A percentile compares a stretch with the other conserved stretches of the same genome.
Evolutionary conservation across 2,329 filamentous ascomycete genomes (phyloP).

Genomic region (Nigrograna mackinnonii): DNA sequence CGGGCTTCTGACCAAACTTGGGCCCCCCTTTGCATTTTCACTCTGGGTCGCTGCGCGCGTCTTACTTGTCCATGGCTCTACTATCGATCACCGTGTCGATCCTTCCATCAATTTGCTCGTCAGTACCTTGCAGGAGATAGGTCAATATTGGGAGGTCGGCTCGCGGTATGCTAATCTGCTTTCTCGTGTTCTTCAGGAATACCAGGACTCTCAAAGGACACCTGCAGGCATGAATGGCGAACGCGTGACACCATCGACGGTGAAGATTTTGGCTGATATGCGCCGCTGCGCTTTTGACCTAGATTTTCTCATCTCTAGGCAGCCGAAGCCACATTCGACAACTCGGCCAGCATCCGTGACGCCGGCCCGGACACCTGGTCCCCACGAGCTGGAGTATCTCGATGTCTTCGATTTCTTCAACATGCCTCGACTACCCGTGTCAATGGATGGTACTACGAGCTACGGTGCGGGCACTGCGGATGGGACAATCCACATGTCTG

Average conservation of each 20-base stretch:
- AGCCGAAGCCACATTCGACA: constrained; percentile 56
- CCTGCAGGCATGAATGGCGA: constrained; percentile 63
- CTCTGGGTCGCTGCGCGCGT: constrained; percentile 90
- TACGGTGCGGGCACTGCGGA: constrained; percentile 27
- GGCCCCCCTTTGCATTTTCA: constrained; percentile 88
- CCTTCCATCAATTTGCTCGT: constrained; percentile 82
- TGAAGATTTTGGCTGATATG: constrained; percentile 91
- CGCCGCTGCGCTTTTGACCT: constrained; percentile 86
- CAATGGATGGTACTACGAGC: constrained; percentile 31
- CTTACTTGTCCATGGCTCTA: constrained; percentile 86
- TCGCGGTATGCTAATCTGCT: constrained; percentile 80
- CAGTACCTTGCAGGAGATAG: constrained; percentile 78
- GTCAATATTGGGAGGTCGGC: constrained; percentile 83
- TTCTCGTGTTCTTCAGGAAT: constrained; percentile 83
- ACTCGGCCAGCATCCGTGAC: constrained; percentile 49
- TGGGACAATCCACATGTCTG: constrained; percentile 27
- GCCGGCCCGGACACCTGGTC: constrained; percentile 69
- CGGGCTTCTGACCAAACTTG: constrained; percentile 76
- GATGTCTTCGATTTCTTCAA: constrained; percentile 97
- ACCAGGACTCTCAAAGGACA: constrained; percentile 73
- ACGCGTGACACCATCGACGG: constrained; percentile 76
- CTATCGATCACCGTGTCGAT: constrained; percentile 81
- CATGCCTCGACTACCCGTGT: constrained; percentile 70
- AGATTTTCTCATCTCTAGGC: constrained; percentile 84
- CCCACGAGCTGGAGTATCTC: constrained; percentile 85